Conservation (phyloP, 164 flowering plant species). For the Berberis vulgaris region DNA sequence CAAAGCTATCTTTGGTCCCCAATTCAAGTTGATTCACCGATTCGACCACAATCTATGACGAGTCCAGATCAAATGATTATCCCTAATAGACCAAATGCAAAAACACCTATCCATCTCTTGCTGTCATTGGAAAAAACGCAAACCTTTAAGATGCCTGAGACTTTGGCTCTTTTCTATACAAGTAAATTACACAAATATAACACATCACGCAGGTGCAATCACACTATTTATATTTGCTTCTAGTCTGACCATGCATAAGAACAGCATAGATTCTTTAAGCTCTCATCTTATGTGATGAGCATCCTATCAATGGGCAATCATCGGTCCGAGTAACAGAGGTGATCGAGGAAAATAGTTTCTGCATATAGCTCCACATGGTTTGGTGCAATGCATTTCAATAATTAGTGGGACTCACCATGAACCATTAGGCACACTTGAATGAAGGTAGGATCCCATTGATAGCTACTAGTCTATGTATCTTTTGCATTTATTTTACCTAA, state of each 20-base stretch:
- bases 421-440: slow-evolving; percentile 1
- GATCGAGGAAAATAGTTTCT: too few relatives aligned
- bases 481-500: neutral
- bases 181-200: too few relatives aligned
- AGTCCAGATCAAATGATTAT: neutral
- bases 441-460: neutral
- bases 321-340: too few relatives aligned
- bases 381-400: neutral
- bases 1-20: neutral
- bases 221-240: too few relatives aligned
- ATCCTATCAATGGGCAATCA: too few relatives aligned
- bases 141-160: too few relatives aligned
- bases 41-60: neutral
- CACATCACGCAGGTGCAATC: too few relatives aligned
- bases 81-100: too few relatives aligned
- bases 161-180: too few relatives aligned
- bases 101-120: too few relatives aligned
- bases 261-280: neutral
- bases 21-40: neutral
- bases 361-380: neutral
- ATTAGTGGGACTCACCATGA: slow-evolving; percentile 5
- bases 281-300: neutral
- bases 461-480: neutral
- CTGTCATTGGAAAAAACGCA: too few relatives aligned
- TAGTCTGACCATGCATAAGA: too few relatives aligned